Percentiles rank a stretch among this genome's conserved stretches.
phyloP scores from a whole-genome alignment of 1,139 yeast genomes.

The Petasospora rhodanensis region DNA sequence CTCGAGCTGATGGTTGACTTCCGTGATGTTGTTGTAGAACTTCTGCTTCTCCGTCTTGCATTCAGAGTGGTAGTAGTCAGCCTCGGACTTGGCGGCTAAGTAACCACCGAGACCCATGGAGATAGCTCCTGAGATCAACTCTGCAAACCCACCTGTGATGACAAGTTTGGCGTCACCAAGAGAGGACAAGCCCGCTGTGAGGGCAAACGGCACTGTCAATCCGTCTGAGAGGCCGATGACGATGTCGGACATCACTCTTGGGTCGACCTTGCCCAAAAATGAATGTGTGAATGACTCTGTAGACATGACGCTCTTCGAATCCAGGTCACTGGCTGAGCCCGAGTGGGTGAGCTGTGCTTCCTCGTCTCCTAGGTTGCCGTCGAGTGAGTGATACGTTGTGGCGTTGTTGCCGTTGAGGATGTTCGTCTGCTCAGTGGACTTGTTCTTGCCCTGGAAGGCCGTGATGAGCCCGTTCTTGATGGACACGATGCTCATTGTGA shows the following conservation, averaged over 20 bases:
- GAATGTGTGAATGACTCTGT: conserved; percentile 4
- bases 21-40: conserved; percentile 62
- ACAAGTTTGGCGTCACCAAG: conserved; percentile 72
- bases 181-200: conserved; percentile 77
- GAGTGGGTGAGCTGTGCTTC: conserved; percentile 4
- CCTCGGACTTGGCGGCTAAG: conserved; percentile 75
- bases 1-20: conserved; percentile 61
- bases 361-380: conserved; percentile 3
- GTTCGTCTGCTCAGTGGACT: too few species aligned
- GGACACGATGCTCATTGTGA: conserved; percentile 32
- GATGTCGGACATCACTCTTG: conserved; percentile 75
- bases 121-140: conserved; percentile 75
- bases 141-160: conserved; percentile 84
- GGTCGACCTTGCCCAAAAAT: conserved; percentile 39
- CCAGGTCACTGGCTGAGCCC: conserved; percentile 2
- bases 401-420: too few species aligned
- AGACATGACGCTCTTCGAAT: conserved; percentile 5
- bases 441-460: conserved; percentile 14
- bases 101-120: conserved; percentile 86
- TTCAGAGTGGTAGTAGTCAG: conserved; percentile 65
- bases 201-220: conserved; percentile 78
- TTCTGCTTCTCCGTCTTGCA: conserved; percentile 67
- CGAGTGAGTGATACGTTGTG: conserved; percentile 6
- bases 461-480: conserved; percentile 30
- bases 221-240: conserved; percentile 81